Conservation (phyloP, 2,329 filamentous ascomycete species). For the Chlorencoelia australis region DNA sequence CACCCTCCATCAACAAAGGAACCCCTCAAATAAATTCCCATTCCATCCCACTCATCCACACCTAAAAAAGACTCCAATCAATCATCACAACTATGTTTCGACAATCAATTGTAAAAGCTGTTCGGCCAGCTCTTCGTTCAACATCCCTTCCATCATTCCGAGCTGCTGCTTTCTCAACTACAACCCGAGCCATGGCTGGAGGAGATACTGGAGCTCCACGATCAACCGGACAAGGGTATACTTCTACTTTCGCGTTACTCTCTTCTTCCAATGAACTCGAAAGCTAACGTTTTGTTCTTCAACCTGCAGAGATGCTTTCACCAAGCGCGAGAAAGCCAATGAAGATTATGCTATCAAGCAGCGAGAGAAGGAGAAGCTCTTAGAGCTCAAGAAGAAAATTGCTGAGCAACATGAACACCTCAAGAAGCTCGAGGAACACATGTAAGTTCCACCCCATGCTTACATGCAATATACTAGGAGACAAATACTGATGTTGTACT, state of each 20-base stretch:
- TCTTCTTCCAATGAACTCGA: not conserved
- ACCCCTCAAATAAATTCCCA: slow-evolving; percentile 15
- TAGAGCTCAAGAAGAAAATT: slow-evolving; percentile 64
- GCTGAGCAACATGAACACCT: slow-evolving; percentile 72
- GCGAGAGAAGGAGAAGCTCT: slow-evolving; percentile 38
- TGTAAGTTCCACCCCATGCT: slow-evolving; percentile 51
- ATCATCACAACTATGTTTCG: slow-evolving; percentile 50
- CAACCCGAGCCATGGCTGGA: slow-evolving; percentile 43
- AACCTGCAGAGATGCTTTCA: slow-evolving; percentile 83
- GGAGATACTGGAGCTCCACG: slow-evolving; percentile 42
- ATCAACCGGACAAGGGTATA: slow-evolving; percentile 17
- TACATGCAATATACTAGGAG: too few species aligned
- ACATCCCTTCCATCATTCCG: slow-evolving; percentile 38
- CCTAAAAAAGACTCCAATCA: not conserved
- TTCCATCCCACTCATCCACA: not conserved
- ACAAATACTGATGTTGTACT: too few species aligned
- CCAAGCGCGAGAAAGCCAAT: slow-evolving; percentile 72
- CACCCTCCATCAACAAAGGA: slow-evolving; percentile 15
- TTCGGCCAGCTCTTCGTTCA: slow-evolving; percentile 34
- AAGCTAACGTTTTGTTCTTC: slow-evolving; percentile 12
- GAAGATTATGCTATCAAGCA: slow-evolving; percentile 9
- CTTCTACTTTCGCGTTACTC: slow-evolving; percentile 1
- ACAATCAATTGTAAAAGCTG: slow-evolving; percentile 42
- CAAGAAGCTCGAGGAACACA: slow-evolving; percentile 74
- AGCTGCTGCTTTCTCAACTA: slow-evolving; percentile 44